Conservation (phyloP, 495 filamentous ascomycete species). For the Podospora pseudopauciseta region DNA sequence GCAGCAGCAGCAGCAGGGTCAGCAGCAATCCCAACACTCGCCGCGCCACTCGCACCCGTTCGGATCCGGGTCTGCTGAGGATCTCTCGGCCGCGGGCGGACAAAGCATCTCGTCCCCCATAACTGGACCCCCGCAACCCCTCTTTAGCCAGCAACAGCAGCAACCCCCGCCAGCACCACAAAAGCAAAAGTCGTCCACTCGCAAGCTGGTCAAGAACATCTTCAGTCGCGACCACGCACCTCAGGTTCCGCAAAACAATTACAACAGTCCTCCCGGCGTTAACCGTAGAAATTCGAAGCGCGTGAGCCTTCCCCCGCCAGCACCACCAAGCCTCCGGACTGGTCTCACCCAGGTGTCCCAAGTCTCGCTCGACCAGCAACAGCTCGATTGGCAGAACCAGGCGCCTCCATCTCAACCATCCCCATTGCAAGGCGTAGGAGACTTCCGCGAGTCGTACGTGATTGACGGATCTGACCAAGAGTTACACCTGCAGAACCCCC, state of each 20-base stretch:
- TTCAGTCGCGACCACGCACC: constrained; percentile 30
- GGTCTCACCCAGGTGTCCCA: constrained; percentile 41
- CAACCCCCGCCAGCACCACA: constrained; percentile 36
- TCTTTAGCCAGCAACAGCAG: constrained; percentile 23
- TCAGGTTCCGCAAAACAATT: constrained; percentile 25
- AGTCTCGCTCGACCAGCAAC: constrained; percentile 29
- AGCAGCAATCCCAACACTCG: constrained; percentile 27
- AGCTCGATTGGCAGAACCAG: constrained; percentile 36
- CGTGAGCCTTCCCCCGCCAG: constrained; percentile 40
- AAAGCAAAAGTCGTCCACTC: constrained; percentile 41
- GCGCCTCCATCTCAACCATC: constrained; percentile 35
- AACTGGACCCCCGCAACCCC: constrained; percentile 28
- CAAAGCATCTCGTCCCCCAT: constrained; percentile 28
- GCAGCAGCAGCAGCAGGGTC: constrained; percentile 23
- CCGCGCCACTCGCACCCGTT: constrained; percentile 14
- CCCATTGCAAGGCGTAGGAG: constrained; percentile 43
- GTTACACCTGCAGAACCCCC: constrained; percentile 37
- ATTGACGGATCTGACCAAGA: constrained; percentile 38
- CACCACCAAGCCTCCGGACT: constrained; percentile 40
- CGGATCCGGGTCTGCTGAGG: constrained; percentile 38
- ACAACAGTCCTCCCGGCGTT: constrained; percentile 41
- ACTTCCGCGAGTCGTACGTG: constrained; percentile 37
- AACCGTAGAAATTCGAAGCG: constrained; percentile 49
- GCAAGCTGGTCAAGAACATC: constrained; percentile 47
- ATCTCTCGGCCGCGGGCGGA: constrained; percentile 31